Conservation (phyloP, 1,139 yeast species). For the Spencermartinsiella ligniputridi region DNA sequence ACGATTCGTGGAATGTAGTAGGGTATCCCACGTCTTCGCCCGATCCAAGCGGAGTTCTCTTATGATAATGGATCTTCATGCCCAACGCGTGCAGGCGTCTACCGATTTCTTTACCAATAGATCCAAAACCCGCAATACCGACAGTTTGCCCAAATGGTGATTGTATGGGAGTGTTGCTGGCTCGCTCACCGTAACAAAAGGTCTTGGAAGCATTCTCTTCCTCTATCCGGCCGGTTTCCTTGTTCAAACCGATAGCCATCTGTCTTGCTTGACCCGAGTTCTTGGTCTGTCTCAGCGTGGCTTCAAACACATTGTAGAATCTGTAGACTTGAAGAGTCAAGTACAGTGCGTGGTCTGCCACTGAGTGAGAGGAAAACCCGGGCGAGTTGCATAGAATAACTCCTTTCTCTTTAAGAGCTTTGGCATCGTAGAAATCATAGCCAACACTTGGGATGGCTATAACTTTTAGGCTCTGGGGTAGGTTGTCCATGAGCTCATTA, state of each 20-base stretch:
- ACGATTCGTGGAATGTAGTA: conserved; percentile 41
- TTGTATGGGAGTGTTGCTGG: conserved; percentile 20
- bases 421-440: conserved; percentile 54
- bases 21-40: conserved; percentile 37
- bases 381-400: conserved; percentile 57
- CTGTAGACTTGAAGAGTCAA: conserved; percentile 60
- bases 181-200: conserved; percentile 20
- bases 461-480: conserved; percentile 52
- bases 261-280: conserved; percentile 44
- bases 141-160: conserved; percentile 55
- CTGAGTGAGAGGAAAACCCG: conserved; percentile 56
- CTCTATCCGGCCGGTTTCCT: conserved; percentile 26
- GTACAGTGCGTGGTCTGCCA: conserved; percentile 70
- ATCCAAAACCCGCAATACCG: conserved; percentile 74
- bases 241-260: conserved; percentile 20
- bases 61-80: conserved; percentile 59
- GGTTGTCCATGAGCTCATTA: conserved; percentile 42
- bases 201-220: conserved; percentile 15
- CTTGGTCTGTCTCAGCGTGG: conserved; percentile 37
- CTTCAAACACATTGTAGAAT: conserved; percentile 50
- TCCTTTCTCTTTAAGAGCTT: conserved; percentile 38
- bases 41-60: conserved; percentile 46
- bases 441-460: conserved; percentile 72
- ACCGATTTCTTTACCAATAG: conserved; percentile 67
- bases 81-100: conserved; percentile 53